These are phyloP conservation scores for Beauveria varroae DNA, from an alignment of 2,329 filamentous ascomycete species.

Conservation along the genomic window DNA sequence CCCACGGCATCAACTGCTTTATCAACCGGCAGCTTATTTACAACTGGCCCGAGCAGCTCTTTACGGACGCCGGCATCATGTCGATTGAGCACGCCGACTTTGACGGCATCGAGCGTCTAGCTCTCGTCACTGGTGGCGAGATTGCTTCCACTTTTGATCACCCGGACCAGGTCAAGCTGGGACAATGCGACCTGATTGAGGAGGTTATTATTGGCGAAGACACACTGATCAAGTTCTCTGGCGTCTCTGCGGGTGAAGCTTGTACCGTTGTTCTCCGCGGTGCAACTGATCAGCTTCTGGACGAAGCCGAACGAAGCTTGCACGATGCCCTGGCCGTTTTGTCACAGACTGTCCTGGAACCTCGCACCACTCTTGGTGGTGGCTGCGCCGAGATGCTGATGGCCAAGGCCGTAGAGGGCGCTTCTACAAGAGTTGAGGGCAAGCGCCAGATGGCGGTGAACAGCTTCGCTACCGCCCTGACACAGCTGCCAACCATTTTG, in stretches of 20 bases:
- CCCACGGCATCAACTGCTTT: slow-evolving; percentile 99
- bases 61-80: slow-evolving; percentile 94
- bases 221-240: slow-evolving; percentile 94
- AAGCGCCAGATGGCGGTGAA: slow-evolving; percentile 95
- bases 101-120: slow-evolving; percentile 91
- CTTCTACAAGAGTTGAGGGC: slow-evolving; percentile 87
- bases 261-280: slow-evolving; percentile 96
- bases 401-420: slow-evolving; percentile 94
- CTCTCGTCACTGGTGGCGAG: slow-evolving; percentile 92
- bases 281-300: slow-evolving; percentile 91
- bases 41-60: slow-evolving; percentile 99
- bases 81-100: slow-evolving; percentile 99
- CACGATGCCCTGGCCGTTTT: slow-evolving; percentile 95
- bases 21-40: slow-evolving; percentile 99
- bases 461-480: slow-evolving; percentile 78
- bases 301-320: slow-evolving; percentile 91
- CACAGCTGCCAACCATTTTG: slow-evolving; percentile 91
- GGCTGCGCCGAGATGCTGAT: slow-evolving; percentile 98
- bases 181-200: slow-evolving; percentile 90
- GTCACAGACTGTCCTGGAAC: slow-evolving; percentile 92
- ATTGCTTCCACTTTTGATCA: slow-evolving; percentile 98
- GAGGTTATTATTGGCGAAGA: slow-evolving; percentile 98
- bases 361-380: slow-evolving; percentile 86
- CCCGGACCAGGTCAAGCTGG: slow-evolving; percentile 92
- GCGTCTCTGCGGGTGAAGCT: slow-evolving; percentile 84